Evolutionary conservation across 345 rosid genomes (phyloP).

Genomic region (Psidium friedrichsthalianum): DNA sequence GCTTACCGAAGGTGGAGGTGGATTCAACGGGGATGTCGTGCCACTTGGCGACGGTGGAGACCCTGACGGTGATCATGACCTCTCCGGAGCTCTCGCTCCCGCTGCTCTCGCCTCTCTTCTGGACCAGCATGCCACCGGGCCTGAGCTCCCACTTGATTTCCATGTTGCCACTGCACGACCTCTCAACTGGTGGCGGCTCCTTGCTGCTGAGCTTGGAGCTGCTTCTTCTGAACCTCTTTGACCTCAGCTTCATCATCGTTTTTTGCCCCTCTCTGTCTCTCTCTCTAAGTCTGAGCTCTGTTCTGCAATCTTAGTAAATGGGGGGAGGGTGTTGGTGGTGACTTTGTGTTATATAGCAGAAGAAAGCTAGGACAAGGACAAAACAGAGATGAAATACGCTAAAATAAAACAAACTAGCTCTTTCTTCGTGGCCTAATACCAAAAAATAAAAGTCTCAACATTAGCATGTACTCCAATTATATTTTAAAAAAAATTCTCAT

Average conservation of each 20-base stretch:
- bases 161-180: constrained; percentile 5
- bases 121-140: constrained; percentile 95
- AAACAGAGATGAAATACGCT: not conserved
- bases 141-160: constrained; percentile 85
- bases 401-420: not conserved
- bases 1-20: constrained; percentile 81
- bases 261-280: not conserved
- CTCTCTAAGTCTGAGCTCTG: not conserved
- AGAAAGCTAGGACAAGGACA: not conserved
- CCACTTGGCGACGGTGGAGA: constrained; percentile 56
- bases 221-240: constrained; percentile 54
- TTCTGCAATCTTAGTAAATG: not conserved
- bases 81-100: constrained; percentile 14
- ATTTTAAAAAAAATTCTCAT: no score
- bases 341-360: not conserved
- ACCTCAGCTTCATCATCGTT: constrained; percentile 57
- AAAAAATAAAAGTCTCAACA: no score
- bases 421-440: no score
- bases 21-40: constrained; percentile 71
- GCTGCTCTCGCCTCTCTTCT: constrained; percentile 45
- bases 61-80: constrained; percentile 43
- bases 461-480: no score
- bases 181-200: constrained; percentile 12
- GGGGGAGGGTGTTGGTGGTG: not conserved
- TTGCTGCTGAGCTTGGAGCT: constrained; percentile 40